These are phyloP conservation scores for Cardiospermum halicacabum DNA, from an alignment of 345 rosid genomes.

Conservation along the genomic window DNA sequence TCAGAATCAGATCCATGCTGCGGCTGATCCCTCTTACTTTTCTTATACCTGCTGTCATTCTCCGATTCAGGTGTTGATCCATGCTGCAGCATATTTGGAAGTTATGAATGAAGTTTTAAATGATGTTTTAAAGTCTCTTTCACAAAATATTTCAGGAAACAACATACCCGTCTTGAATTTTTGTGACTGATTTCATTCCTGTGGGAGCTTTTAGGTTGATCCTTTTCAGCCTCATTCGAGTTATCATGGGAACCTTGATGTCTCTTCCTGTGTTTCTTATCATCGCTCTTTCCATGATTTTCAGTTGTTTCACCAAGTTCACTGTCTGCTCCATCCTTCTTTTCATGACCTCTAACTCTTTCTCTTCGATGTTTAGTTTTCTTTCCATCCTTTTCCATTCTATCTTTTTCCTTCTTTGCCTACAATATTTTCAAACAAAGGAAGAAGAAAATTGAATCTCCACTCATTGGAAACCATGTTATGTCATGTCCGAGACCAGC, in stretches of 20 bases:
- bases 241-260: constrained; percentile 42
- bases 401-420: constrained; percentile 67
- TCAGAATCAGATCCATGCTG: too few species aligned
- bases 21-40: constrained; percentile 61
- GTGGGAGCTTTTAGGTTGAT: constrained; percentile 44
- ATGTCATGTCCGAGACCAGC: not conserved
- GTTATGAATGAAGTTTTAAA: constrained; percentile 4
- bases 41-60: constrained; percentile 55
- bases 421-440: too few species aligned
- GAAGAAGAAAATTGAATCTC: constrained; percentile 9
- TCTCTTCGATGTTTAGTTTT: constrained; percentile 64
- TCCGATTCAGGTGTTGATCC: constrained; percentile 63
- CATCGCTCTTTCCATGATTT: constrained; percentile 46
- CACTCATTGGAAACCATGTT: constrained; percentile 1
- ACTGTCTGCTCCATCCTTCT: constrained; percentile 46
- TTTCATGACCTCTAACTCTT: constrained; percentile 54
- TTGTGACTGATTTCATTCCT: constrained; percentile 50
- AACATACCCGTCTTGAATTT: constrained; percentile 58
- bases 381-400: constrained; percentile 64
- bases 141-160: constrained; percentile 8
- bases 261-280: constrained; percentile 55
- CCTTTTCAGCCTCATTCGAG: constrained; percentile 48
- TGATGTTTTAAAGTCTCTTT: not conserved
- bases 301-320: constrained; percentile 39
- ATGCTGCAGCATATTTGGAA: constrained; percentile 37